Conservation (phyloP, 2,329 filamentous ascomycete genomes). For the Grosmannia serpens region DNA sequence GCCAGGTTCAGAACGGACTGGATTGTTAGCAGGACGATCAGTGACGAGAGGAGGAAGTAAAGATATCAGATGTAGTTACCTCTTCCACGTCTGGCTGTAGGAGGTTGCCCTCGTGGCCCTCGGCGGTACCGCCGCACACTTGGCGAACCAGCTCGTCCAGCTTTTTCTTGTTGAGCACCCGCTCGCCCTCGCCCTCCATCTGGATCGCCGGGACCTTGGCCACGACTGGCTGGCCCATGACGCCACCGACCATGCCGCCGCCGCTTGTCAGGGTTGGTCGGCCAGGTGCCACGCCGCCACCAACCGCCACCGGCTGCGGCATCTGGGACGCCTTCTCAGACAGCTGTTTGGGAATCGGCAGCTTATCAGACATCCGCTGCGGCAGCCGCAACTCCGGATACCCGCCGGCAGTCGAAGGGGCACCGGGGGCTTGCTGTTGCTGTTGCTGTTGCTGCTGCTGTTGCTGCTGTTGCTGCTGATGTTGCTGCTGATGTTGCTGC, state of each 20-base stretch:
- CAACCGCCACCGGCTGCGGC: constrained; percentile 62
- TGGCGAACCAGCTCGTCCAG: constrained; percentile 90
- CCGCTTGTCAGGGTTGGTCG: constrained; percentile 80
- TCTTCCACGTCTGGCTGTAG: constrained; percentile 92
- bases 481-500: constrained; percentile 8
- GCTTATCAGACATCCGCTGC: constrained; percentile 44
- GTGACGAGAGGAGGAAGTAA: constrained; percentile 1
- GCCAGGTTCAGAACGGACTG: constrained; percentile 80
- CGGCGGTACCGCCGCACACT: constrained; percentile 70
- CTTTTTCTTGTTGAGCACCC: constrained; percentile 95
- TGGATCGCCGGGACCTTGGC: constrained; percentile 72
- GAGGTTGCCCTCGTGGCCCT: constrained; percentile 62
- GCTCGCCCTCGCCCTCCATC: constrained; percentile 83
- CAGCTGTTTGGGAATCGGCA: constrained; percentile 74
- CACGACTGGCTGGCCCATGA: constrained; percentile 80
- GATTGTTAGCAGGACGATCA: constrained; percentile 8
- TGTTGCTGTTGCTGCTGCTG: background rate
- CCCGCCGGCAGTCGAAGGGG: background rate
- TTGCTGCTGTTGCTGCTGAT: constrained; percentile 16
- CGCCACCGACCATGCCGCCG: constrained; percentile 62
- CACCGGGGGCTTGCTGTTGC: constrained; percentile 14
- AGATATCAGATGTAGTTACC: constrained; percentile 37
- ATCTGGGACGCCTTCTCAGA: constrained; percentile 54
- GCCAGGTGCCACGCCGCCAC: constrained; percentile 46
- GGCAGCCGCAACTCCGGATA: constrained; percentile 7